Evolutionary conservation across 257 asterid genomes (phyloP), one percentile per base, ranked within the genome.

Genomic region (Catharanthus roseus): DNA sequence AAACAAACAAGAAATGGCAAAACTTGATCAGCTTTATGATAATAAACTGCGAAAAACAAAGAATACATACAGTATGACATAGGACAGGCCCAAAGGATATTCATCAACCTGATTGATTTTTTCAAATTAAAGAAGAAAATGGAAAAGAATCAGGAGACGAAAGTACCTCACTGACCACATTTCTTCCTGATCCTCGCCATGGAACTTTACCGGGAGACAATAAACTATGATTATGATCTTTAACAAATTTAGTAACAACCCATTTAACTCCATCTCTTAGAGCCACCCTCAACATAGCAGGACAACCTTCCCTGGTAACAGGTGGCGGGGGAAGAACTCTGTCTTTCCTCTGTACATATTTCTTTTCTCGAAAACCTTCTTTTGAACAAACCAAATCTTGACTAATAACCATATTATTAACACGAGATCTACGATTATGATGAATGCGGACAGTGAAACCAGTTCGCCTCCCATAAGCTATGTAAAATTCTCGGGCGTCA

Each of bases 361-460:
- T 77, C 74, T 77, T 77, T 44, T 77, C 77, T 21, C 74, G 71
- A 61, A 72, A 77, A 5, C 81, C 77, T 60, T 77, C 77, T 61
- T 77, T 77, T 4, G 77, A 77, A 44, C 81, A 72, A 33, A 77
- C 77, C 50, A 77, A 77, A 67, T 77, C 77, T 63, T 77, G 81
- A 12, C 77, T 74, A 72, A 77, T 77, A 15, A 77, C 74, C 74
- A 58, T n/a, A 65, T 72, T 77, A 62, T 77, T 72, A 31, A 72
- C 51, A 19, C 80, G 77, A 58, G 81, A 77, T 18, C 72, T 58
- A 7, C 77, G 74, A 38, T 68, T 72, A 67, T 72, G 77, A 55
- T 67, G 74, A 49, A 49, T 72, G 60, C 77, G 81, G 1, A 77
- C 72, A 58, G 68, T 26, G 36, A 77, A 77, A 41, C 81, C 81